A percentile compares a stretch with the other conserved stretches of the same genome.
phyloP scores from a whole-genome alignment of 2,329 filamentous ascomycete species.

The Penicillium polonicum region DNA sequence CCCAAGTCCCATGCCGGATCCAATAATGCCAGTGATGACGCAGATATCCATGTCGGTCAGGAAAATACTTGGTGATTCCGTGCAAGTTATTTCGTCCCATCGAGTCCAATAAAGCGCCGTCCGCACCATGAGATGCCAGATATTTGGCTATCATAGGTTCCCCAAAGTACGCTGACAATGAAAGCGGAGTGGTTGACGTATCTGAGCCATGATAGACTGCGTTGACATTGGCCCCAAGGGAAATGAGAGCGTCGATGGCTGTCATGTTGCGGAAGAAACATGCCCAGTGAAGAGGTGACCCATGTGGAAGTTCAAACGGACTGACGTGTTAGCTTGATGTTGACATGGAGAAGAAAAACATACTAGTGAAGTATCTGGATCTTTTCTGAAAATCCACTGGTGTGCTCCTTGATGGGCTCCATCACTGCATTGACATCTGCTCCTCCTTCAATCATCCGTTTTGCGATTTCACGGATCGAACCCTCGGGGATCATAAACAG shows the following conservation, averaged over 20 bases:
- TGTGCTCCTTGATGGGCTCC: slow-evolving; percentile 18
- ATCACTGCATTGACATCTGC: slow-evolving; percentile 25
- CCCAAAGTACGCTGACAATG: slow-evolving; percentile 23
- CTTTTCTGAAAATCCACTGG: slow-evolving; percentile 21
- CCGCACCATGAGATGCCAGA: slow-evolving; percentile 24
- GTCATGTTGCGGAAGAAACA: slow-evolving; percentile 21
- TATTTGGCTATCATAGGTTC: slow-evolving; percentile 19
- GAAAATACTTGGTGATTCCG: slow-evolving; percentile 22
- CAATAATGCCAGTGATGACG: slow-evolving; percentile 32
- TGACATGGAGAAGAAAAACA: neutral
- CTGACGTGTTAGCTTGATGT: slow-evolving; percentile 14
- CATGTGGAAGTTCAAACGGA: slow-evolving; percentile 30
- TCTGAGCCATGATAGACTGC: slow-evolving; percentile 22
- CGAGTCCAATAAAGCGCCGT: slow-evolving; percentile 20
- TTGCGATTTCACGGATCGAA: slow-evolving; percentile 17
- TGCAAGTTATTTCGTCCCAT: slow-evolving; percentile 27
- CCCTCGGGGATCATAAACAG: slow-evolving; percentile 23
- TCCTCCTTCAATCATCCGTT: slow-evolving; percentile 19
- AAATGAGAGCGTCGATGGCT: slow-evolving; percentile 25
- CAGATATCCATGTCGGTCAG: slow-evolving; percentile 27
- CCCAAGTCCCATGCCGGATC: slow-evolving; percentile 31
- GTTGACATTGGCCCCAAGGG: slow-evolving; percentile 27
- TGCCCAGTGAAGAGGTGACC: slow-evolving; percentile 31
- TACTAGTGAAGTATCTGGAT: slow-evolving; percentile 30
- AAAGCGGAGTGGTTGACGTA: slow-evolving; percentile 24